phyloP scores from a whole-genome alignment of 768 basidiomycete genomes.

The Boletellus ananas region DNA sequence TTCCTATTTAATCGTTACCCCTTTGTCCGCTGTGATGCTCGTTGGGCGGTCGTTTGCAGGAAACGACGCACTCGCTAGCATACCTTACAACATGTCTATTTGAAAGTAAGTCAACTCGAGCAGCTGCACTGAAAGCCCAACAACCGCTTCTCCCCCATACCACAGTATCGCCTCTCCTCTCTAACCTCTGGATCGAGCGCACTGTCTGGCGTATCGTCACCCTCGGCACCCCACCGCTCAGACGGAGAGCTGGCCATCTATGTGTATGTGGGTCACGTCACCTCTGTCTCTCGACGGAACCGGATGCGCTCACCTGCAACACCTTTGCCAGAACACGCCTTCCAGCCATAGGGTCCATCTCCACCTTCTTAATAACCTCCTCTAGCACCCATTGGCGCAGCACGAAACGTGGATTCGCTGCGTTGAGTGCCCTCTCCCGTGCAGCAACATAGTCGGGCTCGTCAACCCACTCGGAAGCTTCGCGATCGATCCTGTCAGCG shows the following conservation, averaged over 20 bases:
- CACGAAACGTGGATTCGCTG: slow-evolving; percentile 86
- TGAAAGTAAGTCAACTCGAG: slow-evolving; percentile 54
- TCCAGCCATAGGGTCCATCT: slow-evolving; percentile 59
- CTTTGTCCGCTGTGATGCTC: no score
- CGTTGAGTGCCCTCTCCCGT: slow-evolving; percentile 48
- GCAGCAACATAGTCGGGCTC: slow-evolving; percentile 40
- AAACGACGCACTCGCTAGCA: neutral
- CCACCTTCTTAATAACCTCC: slow-evolving; percentile 79
- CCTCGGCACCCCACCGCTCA: slow-evolving; percentile 83
- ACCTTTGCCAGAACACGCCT: slow-evolving; percentile 75
- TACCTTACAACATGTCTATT: neutral
- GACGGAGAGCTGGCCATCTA: slow-evolving; percentile 89
- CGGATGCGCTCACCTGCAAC: slow-evolving; percentile 54
- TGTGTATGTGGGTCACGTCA: neutral
- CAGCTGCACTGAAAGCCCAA: slow-evolving; percentile 94
- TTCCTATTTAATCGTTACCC: no score
- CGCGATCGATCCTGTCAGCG: slow-evolving; percentile 52
- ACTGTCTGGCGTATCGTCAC: slow-evolving; percentile 38
- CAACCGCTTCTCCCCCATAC: slow-evolving; percentile 69
- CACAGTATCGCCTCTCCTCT: slow-evolving; percentile 76
- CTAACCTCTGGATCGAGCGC: slow-evolving; percentile 53
- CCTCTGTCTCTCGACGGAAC: neutral
- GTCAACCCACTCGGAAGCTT: slow-evolving; percentile 44
- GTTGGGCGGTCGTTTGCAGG: no score
- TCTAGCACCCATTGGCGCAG: slow-evolving; percentile 95